Percentiles rank a stretch among this genome's conserved stretches.
Evolutionary conservation across 73 alveolate genomes (phyloP).

Genomic region (Paramecium octaurelia): DNA sequence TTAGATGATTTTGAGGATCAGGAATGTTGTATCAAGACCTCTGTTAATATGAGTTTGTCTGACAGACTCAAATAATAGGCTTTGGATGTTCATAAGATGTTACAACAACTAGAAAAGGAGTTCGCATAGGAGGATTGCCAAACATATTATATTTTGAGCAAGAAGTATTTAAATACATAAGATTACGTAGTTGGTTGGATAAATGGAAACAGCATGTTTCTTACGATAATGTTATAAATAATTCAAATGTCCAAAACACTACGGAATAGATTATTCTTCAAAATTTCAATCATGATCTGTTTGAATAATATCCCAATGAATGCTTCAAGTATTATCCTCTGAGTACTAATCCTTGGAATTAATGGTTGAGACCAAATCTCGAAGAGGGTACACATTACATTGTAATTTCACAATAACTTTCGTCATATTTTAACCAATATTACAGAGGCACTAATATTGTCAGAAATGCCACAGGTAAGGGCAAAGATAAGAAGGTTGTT

Average conservation of each 20-base stretch:
- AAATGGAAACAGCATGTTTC: background rate
- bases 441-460: background rate
- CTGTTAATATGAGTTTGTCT: background rate
- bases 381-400: background rate
- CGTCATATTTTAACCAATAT: background rate
- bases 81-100: background rate
- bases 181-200: background rate
- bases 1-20: background rate
- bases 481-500: background rate
- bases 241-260: background rate
- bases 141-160: slow-evolving; percentile 3
- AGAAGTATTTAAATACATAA: background rate
- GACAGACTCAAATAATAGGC: background rate
- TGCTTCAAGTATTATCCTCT: slow-evolving; percentile 23
- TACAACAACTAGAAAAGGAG: background rate
- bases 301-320: background rate
- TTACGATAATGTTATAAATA: background rate
- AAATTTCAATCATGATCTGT: background rate
- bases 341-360: slow-evolving; percentile 1
- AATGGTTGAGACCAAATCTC: background rate
- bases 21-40: background rate
- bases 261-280: background rate
- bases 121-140: background rate
- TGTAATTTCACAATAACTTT: background rate
- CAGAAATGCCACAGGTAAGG: background rate